These are phyloP conservation scores for Plasmodiophora brassicae DNA, from an alignment of 208 protist species.

Conservation along the genomic window DNA sequence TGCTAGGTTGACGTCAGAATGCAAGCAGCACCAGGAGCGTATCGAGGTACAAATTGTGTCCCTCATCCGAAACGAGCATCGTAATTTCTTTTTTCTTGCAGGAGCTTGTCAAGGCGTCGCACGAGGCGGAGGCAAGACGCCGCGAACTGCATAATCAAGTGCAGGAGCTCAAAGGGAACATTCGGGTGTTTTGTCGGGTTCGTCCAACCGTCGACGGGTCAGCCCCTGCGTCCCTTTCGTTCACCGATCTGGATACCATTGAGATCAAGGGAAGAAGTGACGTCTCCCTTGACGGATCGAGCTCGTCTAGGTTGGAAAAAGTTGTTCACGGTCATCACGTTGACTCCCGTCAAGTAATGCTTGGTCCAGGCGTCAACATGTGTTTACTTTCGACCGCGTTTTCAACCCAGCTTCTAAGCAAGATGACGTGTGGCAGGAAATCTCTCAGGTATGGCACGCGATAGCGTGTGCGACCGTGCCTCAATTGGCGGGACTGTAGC, in stretches of 20 bases:
- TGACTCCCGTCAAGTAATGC: no score
- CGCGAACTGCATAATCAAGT: conserved; percentile 50
- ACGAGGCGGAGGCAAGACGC: not conserved
- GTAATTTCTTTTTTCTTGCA: no score
- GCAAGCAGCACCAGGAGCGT: not conserved
- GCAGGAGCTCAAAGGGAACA: conserved; percentile 55
- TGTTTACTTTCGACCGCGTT: conserved; percentile 29
- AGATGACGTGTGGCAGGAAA: conserved; percentile 30
- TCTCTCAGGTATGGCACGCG: not conserved
- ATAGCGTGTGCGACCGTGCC: not conserved
- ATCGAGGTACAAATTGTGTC: no score
- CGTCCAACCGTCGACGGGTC: conserved; percentile 33
- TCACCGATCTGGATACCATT: not conserved
- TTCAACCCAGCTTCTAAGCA: not conserved
- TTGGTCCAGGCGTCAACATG: not conserved
- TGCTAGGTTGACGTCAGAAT: not conserved
- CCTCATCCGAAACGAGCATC: no score
- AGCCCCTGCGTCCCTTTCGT: not conserved
- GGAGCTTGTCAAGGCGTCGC: not conserved
- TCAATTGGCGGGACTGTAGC: not conserved
- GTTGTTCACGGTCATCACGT: not conserved
- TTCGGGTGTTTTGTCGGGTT: conserved; percentile 55
- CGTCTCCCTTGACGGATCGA: not conserved
- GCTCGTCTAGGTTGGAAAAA: not conserved
- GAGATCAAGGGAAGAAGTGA: conserved; percentile 27